A percentile compares a stretch with the other conserved stretches of the same genome.
Conservation (phyloP, 2,329 filamentous ascomycete species). For the Pseudogymnoascus sp. region DNA sequence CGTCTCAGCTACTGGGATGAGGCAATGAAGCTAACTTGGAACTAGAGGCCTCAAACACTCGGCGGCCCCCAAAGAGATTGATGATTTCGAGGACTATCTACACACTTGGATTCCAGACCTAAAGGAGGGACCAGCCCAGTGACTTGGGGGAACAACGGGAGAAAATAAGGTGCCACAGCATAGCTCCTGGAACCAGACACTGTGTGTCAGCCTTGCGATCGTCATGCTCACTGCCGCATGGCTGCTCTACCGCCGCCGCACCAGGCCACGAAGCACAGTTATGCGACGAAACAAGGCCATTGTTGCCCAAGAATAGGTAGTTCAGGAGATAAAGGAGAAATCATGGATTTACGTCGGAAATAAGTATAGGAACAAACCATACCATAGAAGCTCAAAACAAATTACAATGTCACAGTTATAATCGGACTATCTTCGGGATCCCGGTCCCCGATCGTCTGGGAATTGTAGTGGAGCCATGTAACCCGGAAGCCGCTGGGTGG, state of each 20-base stretch:
- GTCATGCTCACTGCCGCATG: background rate
- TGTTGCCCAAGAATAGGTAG: background rate
- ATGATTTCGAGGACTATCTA: conserved; percentile 64
- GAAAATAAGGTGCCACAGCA: background rate
- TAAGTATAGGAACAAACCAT: background rate
- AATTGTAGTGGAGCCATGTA: background rate
- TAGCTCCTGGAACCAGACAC: background rate
- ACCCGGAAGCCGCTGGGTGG: background rate
- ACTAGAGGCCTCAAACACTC: conserved; percentile 63
- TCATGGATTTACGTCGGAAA: background rate
- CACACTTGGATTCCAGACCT: conserved; percentile 37
- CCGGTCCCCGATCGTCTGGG: background rate
- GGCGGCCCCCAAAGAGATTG: conserved; percentile 68
- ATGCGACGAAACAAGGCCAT: background rate
- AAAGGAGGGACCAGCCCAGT: conserved; percentile 25
- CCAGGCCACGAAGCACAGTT: background rate
- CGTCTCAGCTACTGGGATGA: background rate
- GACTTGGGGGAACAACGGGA: background rate
- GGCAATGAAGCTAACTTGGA: background rate
- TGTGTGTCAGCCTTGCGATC: background rate
- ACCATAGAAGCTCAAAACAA: background rate
- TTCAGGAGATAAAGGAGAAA: background rate
- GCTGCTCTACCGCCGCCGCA: background rate
- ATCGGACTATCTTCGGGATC: background rate
- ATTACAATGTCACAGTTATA: background rate